Conservation (phyloP, 257 asterid genomes). For the Solanum sitiens region DNA sequence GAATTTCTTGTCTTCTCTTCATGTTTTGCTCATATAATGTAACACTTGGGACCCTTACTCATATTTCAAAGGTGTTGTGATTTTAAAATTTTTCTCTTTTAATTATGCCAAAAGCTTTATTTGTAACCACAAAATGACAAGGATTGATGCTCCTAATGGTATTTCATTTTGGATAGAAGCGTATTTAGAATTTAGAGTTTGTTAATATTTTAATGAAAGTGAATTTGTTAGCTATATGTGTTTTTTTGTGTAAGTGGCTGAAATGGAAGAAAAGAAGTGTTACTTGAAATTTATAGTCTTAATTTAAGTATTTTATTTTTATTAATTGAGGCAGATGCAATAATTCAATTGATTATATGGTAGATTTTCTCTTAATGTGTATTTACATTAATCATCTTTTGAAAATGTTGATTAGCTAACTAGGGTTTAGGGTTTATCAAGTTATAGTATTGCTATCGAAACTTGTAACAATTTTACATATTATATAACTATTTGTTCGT, state of each 20-base stretch:
- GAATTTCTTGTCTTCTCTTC: not conserved
- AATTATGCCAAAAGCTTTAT: too few relatives aligned
- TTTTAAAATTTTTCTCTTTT: too few relatives aligned
- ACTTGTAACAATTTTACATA: too few relatives aligned
- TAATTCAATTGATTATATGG: not conserved
- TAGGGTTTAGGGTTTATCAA: not conserved
- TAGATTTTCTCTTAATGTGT: not conserved
- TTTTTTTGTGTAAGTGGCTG: not conserved
- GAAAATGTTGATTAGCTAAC: not conserved
- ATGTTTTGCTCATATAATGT: not conserved
- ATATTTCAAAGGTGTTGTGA: too few relatives aligned
- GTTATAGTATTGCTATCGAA: not conserved
- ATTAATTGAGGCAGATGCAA: not conserved
- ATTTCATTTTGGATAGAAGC: not conserved
- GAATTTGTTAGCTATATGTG: not conserved
- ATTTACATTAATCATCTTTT: not conserved
- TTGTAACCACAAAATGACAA: too few relatives aligned
- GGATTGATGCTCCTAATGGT: too few relatives aligned
- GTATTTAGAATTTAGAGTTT: not conserved
- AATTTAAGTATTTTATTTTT: too few relatives aligned
- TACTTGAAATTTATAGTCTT: not conserved
- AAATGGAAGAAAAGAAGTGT: not conserved
- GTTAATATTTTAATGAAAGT: not conserved
- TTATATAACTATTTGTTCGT: not conserved
- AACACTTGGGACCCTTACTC: not conserved